Base-by-base conservation (phyloP, 495 filamentous ascomycete genomes). In the Aspergillus avenaceus region DNA sequence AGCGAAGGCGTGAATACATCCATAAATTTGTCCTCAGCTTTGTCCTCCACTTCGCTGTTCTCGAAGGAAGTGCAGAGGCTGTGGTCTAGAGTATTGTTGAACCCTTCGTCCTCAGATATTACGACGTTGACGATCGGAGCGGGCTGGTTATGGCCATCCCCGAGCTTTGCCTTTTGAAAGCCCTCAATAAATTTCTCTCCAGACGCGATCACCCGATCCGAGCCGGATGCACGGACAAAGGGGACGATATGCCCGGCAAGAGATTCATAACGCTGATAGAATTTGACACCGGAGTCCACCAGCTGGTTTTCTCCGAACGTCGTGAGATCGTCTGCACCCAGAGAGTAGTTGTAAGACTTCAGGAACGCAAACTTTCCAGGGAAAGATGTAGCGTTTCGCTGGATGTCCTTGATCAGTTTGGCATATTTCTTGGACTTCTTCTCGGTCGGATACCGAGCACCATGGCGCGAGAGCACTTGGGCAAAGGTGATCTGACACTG, bases 81-180 rank as follows among this genome's bases (percentile, higher is more conserved):
- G 54, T 89, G 84, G 54, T 83, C 81, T 1, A 96, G 77, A 8
- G 86, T 88, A 57, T 95, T 95, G 66, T 96, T 95, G 25, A 70
- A 74, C 5, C 73, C 77, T 2, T 66, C 50, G 2, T 64, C 72
- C 63, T 92, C 87, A 12, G 77, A 73, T 46, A 95, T 85, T 23
- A 84, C 55, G 9, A 91, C 62, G 38, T 84, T 81, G 47, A 77
- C 56, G 14, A 77, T 77, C 0, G 84, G 83, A 26, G 72, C 75
- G 4, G 54, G 37, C 23, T 73, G 65, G 13, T 58, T 44, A 5
- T 52, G 45, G n/a, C 69, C 41, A 5, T 71, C 56, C 11, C 65
- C 52, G 3, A 61, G 41, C 41, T 83, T 83, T 1, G 82, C 81
- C 4, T 71, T 19, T 37, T 87, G 78, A 52, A 86, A 90, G 4